Evolutionary conservation across 768 basidiomycete genomes (phyloP), one percentile per base, ranked within the genome.

Genomic region (Ramaria rubella): DNA sequence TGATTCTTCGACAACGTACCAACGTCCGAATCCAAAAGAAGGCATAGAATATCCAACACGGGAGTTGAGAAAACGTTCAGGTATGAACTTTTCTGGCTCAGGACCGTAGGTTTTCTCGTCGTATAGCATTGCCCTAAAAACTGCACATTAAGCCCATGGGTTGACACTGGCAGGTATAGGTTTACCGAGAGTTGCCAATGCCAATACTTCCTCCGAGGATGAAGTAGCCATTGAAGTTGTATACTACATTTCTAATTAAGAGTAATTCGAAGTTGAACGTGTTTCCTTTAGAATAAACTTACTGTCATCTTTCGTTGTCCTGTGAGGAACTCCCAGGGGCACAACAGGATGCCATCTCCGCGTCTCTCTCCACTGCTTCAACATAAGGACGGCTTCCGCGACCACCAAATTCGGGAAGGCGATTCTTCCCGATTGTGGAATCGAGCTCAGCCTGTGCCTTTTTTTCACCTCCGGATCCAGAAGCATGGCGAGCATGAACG

Each of bases 81-180:
- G 84, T 34, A 67, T 65, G 68, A 86, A 86, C 1, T 60, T 57
- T 44, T 77, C 66, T 1, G 84, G 69, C 55, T 82, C 69, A 0
- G 77, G 75, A 15, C 54, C 42, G 64, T 75, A 86, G 8, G 80
- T 64, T 3, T 58, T 63, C 48, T 81, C 77, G 58, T 85, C 74
- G 5, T 73, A 78, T 17, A 75, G 70, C 27, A 76, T 74, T 4
- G 61, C 64, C 71, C 81, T 82, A 55, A 49, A 31, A 38, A 19
- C 55, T 27, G 5, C 17, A 8, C 12, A 5, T 9, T 17, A n/a
- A 43, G 43, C 9, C 21, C 19, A 12, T 14, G 23, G 5, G 12
- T 4, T 19, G 15, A 24, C 12, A 15, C 9, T 15, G 24, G 12
- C 17, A 38, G 11, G 15, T 27, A 30, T 1, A 6, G 14, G 34